These are phyloP conservation scores for Brassica cretica DNA, from an alignment of 345 rosid genomes.

Conservation along the genomic window DNA sequence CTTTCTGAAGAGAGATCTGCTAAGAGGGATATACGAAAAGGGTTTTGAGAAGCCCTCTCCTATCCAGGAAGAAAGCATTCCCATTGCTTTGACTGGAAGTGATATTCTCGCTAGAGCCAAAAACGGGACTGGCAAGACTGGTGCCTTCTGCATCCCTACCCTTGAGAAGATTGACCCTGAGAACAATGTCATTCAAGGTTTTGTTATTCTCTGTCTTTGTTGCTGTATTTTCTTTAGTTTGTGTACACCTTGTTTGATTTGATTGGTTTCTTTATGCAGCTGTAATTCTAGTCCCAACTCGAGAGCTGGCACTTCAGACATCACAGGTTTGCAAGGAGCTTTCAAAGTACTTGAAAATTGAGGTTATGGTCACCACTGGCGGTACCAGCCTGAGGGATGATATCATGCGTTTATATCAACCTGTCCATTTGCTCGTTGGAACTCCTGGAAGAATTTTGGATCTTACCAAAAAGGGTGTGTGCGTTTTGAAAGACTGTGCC, in stretches of 20 bases:
- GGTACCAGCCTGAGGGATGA: constrained; percentile 98
- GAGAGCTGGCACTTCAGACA: constrained; percentile 98
- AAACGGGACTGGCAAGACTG: constrained; percentile 99
- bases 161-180: constrained; percentile 97
- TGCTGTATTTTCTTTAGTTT: not conserved
- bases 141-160: constrained; percentile 97
- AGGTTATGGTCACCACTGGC: constrained; percentile 98
- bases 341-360: constrained; percentile 83
- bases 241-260: constrained; percentile 16
- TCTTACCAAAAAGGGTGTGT: constrained; percentile 90
- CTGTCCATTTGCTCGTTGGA: constrained; percentile 96
- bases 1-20: constrained; percentile 87
- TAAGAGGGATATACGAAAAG: constrained; percentile 96
- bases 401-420: constrained; percentile 97
- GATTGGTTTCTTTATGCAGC: constrained; percentile 47
- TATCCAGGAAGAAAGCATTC: constrained; percentile 99
- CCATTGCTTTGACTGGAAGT: constrained; percentile 98
- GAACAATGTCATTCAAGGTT: constrained; percentile 94
- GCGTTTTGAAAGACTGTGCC: constrained; percentile 85
- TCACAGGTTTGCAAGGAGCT: constrained; percentile 99
- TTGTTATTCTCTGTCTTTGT: not conserved
- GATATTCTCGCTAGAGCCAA: constrained; percentile 99
- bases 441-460: constrained; percentile 97
- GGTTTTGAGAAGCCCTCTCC: constrained; percentile 99
- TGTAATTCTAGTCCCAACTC: constrained; percentile 92